Base-by-base conservation (phyloP, 495 filamentous ascomycete species). In the Podospora anserina region DNA sequence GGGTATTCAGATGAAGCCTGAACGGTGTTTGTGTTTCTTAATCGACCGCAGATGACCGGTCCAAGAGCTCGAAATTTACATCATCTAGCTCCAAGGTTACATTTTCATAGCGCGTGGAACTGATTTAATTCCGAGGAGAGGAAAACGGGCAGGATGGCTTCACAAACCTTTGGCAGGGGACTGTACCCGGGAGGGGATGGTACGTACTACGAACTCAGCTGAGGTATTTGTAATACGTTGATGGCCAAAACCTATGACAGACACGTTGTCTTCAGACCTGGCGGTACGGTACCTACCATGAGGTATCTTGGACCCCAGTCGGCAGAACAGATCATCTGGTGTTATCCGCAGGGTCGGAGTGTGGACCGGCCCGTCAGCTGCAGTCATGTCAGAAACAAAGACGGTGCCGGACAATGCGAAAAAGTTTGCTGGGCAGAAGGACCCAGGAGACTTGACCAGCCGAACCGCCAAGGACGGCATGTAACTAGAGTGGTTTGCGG, bases 341-440 rank as follows among this genome's bases (percentile, higher is more conserved):
- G 15, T 13, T 58, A 20, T 58, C 65, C 65, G 61, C 56, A 67
- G 55, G 65, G 69, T 70, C 39, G 69, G 63, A 67, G 64, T 27
- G 63, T 71, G 69, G 69, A 58, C 68, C 69, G 71, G 70, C 64
- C 69, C 71, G 69, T 71, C 66, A 67, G 64, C 66, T 66, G 66
- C 66, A 39, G 62, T 19, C 55, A 44, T 63, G 68, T 63, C 64
- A 68, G 66, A 71, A 69, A 66, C 60, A 58, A 64, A 49, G 63
- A 69, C 66, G 71, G 58, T 53, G 68, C 64, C 59, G 61, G 62
- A 69, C 60, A 67, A 72, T 70, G 70, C 70, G 23, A 65, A 72
- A 68, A 70, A 61, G 69, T 72, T 70, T 70, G 61, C 61, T 28
- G 65, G 62, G 23, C 68, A 64, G 58, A 69, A 34, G n/a, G 34